phyloP scores from a whole-genome alignment of 495 filamentous ascomycete species.

The Penicillium ochrochloron region DNA sequence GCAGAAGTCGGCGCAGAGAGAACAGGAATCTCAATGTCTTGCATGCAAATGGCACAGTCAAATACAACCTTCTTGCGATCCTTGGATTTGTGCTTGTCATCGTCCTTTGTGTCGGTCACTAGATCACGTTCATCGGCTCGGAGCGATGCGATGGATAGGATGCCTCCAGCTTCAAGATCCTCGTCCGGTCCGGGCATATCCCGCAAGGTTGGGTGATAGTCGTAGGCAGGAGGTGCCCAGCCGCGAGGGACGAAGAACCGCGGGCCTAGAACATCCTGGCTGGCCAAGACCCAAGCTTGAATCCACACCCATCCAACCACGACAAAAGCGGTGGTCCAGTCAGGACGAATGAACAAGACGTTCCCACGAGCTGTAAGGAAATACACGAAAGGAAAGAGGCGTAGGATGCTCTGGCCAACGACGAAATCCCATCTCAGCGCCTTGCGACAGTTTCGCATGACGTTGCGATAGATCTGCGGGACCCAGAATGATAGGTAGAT shows the following conservation, averaged over 20 bases:
- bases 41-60: constrained; percentile 95
- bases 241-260: constrained; percentile 71
- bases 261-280: constrained; percentile 85
- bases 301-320: constrained; percentile 87
- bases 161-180: constrained; percentile 71
- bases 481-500: constrained; percentile 87
- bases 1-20: constrained; percentile 59
- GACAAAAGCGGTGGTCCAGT: constrained; percentile 62
- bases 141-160: constrained; percentile 70
- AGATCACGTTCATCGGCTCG: constrained; percentile 49
- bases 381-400: constrained; percentile 78
- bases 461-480: constrained; percentile 89
- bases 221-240: constrained; percentile 84
- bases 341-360: constrained; percentile 75
- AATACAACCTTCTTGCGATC: constrained; percentile 65
- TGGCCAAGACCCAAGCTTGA: constrained; percentile 77
- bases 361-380: constrained; percentile 77
- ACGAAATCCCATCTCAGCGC: constrained; percentile 88
- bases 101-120: constrained; percentile 42
- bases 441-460: constrained; percentile 87
- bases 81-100: constrained; percentile 42
- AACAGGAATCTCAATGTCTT: constrained; percentile 86
- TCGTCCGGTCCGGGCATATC: constrained; percentile 59
- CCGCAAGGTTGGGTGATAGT: constrained; percentile 91
- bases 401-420: constrained; percentile 76